Conservation (phyloP, 768 basidiomycete genomes). For the Suillus tomentosus region DNA sequence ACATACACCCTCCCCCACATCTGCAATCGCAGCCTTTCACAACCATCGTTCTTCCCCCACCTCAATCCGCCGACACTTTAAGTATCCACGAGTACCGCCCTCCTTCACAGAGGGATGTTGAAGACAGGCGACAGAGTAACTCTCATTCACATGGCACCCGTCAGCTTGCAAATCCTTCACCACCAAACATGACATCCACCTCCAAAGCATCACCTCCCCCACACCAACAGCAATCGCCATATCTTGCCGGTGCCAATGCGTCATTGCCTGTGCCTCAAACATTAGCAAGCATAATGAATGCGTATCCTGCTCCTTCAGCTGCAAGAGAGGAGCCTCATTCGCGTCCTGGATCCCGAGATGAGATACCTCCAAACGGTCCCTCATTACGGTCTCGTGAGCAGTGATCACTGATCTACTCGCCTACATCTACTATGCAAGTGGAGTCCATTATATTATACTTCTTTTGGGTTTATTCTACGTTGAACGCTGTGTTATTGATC, state of each 20-base stretch:
- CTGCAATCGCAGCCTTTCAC: slow-evolving; percentile 28
- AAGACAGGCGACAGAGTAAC: slow-evolving; percentile 21
- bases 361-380: slow-evolving; percentile 7
- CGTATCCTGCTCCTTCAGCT: slow-evolving; percentile 49
- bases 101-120: slow-evolving; percentile 23
- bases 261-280: slow-evolving; percentile 47
- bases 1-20: slow-evolving; percentile 23
- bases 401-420: not conserved
- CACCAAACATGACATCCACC: slow-evolving; percentile 24
- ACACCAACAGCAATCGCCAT: slow-evolving; percentile 24
- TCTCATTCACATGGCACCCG: slow-evolving; percentile 18
- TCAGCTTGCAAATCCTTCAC: slow-evolving; percentile 22
- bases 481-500: slow-evolving; percentile 2
- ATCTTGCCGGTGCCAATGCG: slow-evolving; percentile 18
- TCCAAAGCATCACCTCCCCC: slow-evolving; percentile 24
- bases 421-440: slow-evolving; percentile 7
- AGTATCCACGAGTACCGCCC: slow-evolving; percentile 36
- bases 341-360: slow-evolving; percentile 31
- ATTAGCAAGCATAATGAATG: slow-evolving; percentile 72
- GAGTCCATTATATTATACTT: slow-evolving; percentile 9
- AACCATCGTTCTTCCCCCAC: slow-evolving; percentile 35
- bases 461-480: slow-evolving; percentile 7
- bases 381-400: slow-evolving; percentile 7
- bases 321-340: slow-evolving; percentile 29
- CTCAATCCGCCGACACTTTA: slow-evolving; percentile 27